These are phyloP conservation scores for Globisporangium iwayamae DNA, from an alignment of 352 stramenopile species.

Conservation along the genomic window DNA sequence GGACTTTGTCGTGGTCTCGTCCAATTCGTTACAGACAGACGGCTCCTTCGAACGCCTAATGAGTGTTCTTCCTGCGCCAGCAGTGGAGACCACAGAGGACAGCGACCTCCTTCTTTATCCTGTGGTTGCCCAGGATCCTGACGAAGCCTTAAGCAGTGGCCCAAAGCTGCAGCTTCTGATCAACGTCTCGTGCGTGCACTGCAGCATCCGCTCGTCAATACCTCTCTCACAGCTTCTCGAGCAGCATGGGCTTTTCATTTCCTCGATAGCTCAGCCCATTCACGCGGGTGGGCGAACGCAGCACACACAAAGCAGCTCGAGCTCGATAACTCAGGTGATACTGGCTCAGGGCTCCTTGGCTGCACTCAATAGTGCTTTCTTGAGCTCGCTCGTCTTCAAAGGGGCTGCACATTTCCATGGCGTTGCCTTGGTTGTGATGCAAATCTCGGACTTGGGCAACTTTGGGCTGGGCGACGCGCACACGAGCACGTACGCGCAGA, in stretches of 20 bases:
- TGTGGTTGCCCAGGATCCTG: slow-evolving; percentile 24
- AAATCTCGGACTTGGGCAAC: slow-evolving; percentile 39
- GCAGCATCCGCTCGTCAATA: slow-evolving; percentile 19
- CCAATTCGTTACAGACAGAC: not conserved
- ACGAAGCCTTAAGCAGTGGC: slow-evolving; percentile 9
- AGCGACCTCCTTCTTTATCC: slow-evolving; percentile 22
- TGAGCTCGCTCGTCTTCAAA: slow-evolving; percentile 37
- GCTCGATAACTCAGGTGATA: slow-evolving; percentile 10
- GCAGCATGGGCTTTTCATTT: slow-evolving; percentile 12
- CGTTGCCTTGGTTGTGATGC: slow-evolving; percentile 25
- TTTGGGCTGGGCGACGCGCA: slow-evolving; percentile 23
- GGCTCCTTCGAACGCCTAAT: slow-evolving; percentile 10
- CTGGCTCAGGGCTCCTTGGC: slow-evolving; percentile 22
- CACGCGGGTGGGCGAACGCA: no score
- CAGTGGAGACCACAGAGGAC: slow-evolving; percentile 36
- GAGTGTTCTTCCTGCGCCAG: not conserved
- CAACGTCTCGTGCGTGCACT: slow-evolving; percentile 39
- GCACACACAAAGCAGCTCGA: slow-evolving; percentile 4
- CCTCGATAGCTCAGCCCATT: not conserved
- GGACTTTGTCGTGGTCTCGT: slow-evolving; percentile 22
- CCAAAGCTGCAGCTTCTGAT: slow-evolving; percentile 21
- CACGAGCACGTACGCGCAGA: slow-evolving; percentile 30
- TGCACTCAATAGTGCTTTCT: slow-evolving; percentile 33
- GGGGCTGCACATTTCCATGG: slow-evolving; percentile 28
- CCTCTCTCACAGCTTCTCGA: slow-evolving; percentile 1